Evolutionary conservation across 257 asterid species (phyloP), one percentile per base, ranked within the genome.

Genomic region (Asclepias syriaca): DNA sequence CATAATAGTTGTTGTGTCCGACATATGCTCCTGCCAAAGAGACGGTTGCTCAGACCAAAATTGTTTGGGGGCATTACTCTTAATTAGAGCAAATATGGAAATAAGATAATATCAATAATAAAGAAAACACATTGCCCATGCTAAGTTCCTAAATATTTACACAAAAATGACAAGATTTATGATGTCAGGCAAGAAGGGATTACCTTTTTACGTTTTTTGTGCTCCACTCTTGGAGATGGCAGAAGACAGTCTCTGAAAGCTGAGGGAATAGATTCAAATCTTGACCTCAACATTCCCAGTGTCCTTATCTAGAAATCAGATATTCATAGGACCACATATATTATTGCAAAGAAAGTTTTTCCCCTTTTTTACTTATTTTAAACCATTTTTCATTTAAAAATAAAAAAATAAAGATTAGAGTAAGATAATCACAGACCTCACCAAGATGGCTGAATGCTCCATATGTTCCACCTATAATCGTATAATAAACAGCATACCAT

Each of bases 391-490:
- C 37, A 8, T 57, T 8, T 37, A 14, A 3, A 50, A 50, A 50
- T 34, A 54, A 5, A 54, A 54, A 3, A 34, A 29, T 12, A 32
- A 72, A 55, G 6, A 51, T 9, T 45, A 45, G 57, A 53, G 56
- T 49, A 13, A 53, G 76, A 56, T 43, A 61, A 86, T 70, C 76
- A 81, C 86, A 77, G 70, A 88, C 99, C 97, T 95, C 99, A 65
- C 99, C 99, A 51, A 95, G 97, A 82, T 92, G 99, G 75, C 97
- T 92, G 91, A 95, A 95, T 78, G 98, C 99, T 74, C 98, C 99
- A 77, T 85, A 82, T 72, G 90, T 92, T 68, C 98, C 99, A 78
- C 99, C 99, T 77, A 92, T 78, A 53, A 95, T 65, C 60, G 99
- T 95, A 61, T 92, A 71, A 77, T 83, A 95, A 72, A 95, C 87